These are phyloP conservation scores for Bipolaris bicolor DNA, from an alignment of 2,329 filamentous ascomycete genomes.

Conservation along the genomic window DNA sequence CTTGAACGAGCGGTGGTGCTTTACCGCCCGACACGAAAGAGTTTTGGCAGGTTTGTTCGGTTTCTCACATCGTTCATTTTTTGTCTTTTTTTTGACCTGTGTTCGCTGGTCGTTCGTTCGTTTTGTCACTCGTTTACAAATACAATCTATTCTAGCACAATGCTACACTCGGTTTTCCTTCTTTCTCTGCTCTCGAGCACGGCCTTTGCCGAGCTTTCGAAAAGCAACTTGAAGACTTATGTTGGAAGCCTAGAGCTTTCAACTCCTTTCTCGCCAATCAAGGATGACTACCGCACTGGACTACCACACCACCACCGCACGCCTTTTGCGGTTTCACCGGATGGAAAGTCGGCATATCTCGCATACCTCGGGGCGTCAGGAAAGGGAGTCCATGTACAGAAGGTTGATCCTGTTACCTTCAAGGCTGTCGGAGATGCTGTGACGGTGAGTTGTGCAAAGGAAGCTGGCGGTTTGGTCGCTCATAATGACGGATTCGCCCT, in stretches of 20 bases:
- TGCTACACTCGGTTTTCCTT: constrained; percentile 41
- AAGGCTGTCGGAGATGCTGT: constrained; percentile 59
- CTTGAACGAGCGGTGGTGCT: constrained; percentile 12
- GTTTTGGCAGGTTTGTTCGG: constrained; percentile 26
- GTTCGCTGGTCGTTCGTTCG: constrained; percentile 45
- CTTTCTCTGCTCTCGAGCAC: constrained; percentile 43
- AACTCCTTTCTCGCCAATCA: constrained; percentile 62
- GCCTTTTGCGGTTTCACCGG: constrained; percentile 65
- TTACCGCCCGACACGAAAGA: constrained; percentile 28
- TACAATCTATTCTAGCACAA: constrained; percentile 32
- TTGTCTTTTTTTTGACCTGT: constrained; percentile 26
- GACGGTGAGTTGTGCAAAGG: constrained; percentile 61
- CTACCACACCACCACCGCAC: constrained; percentile 67
- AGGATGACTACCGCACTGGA: constrained; percentile 66
- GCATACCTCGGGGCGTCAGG: constrained; percentile 65
- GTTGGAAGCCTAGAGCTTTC: constrained; percentile 56
- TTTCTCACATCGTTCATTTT: constrained; percentile 24
- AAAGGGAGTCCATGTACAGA: constrained; percentile 63
- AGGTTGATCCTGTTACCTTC: constrained; percentile 62
- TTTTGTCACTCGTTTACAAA: constrained; percentile 36
- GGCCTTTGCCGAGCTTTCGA: constrained; percentile 46
- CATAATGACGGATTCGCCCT: constrained; percentile 69
- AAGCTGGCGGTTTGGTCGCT: constrained; percentile 65
- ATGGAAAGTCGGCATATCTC: constrained; percentile 64
- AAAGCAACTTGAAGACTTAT: constrained; percentile 53